A percentile compares a stretch with the other conserved stretches of the same genome.
phyloP scores from a whole-genome alignment of 2,329 filamentous ascomycete species.

The Davidsoniella neocaledoniae region DNA sequence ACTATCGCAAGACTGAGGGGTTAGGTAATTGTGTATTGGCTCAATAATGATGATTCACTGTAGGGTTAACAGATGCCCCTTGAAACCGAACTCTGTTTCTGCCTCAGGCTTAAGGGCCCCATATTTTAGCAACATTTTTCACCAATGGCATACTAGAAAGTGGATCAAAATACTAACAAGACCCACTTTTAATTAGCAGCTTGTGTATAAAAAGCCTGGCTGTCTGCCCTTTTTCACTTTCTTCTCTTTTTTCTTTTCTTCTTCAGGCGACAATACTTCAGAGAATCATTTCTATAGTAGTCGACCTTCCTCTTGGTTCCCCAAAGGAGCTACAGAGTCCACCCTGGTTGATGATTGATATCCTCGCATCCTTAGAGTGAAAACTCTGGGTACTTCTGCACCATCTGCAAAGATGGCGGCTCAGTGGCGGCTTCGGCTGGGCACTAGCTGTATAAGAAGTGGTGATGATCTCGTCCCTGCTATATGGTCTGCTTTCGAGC shows the following conservation, averaged over 20 bases:
- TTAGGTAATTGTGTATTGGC: no score
- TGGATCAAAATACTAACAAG: no score
- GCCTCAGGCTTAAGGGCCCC: no score
- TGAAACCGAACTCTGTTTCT: no score
- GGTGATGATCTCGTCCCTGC: slow-evolving; percentile 88
- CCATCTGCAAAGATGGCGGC: slow-evolving; percentile 47
- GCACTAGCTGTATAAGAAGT: slow-evolving; percentile 56
- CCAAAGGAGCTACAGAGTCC: slow-evolving; percentile 83
- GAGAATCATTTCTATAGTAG: slow-evolving; percentile 98
- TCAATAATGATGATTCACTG: no score
- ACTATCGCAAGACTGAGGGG: no score
- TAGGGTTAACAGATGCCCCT: no score
- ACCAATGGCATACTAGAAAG: no score
- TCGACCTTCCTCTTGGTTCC: slow-evolving; percentile 80
- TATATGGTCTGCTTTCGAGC: slow-evolving; percentile 58
- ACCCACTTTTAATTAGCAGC: not conserved
- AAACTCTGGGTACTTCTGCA: slow-evolving; percentile 43
- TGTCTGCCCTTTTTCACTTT: not conserved
- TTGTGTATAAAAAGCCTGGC: not conserved
- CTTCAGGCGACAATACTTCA: slow-evolving; percentile 13
- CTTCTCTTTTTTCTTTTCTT: slow-evolving; percentile 11
- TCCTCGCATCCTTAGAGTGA: slow-evolving; percentile 86
- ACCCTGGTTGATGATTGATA: slow-evolving; percentile 89
- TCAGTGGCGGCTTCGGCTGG: not conserved
- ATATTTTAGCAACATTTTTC: no score